Conservation (phyloP, 805 yeast species). For the Candida hungchunana region DNA sequence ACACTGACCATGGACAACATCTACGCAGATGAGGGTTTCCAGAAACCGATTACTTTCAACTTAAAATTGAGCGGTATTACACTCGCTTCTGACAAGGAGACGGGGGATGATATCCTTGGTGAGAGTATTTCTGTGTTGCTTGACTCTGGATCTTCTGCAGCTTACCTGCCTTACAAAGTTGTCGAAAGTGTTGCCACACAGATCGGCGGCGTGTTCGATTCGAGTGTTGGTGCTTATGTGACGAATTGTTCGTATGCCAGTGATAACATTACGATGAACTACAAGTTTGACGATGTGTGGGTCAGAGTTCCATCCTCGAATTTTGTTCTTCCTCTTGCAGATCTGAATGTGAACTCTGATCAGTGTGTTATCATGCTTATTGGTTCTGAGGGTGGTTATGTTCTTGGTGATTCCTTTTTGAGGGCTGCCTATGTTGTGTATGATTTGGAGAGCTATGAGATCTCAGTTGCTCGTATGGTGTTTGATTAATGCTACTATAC, state of each 20-base stretch:
- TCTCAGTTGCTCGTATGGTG: too few relatives aligned
- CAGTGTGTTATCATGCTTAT: slow-evolving; percentile 7
- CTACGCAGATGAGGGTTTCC: slow-evolving; percentile 37
- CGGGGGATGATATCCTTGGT: neutral
- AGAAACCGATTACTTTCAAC: slow-evolving; percentile 34
- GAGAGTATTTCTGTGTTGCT: slow-evolving; percentile 33
- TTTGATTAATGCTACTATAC: too few relatives aligned
- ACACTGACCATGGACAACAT: slow-evolving; percentile 35
- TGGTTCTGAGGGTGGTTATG: slow-evolving; percentile 18
- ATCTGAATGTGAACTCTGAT: neutral
- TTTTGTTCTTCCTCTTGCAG: neutral
- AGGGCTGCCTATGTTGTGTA: slow-evolving; percentile 64
- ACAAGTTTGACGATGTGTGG: slow-evolving; percentile 3
- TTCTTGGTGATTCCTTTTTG: slow-evolving; percentile 65
- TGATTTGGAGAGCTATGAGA: slow-evolving; percentile 48
- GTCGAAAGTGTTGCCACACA: slow-evolving; percentile 22
- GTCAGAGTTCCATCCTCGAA: slow-evolving; percentile 5
- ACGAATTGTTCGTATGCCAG: slow-evolving; percentile 2
- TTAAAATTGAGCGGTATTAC: slow-evolving; percentile 1
- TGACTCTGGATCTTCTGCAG: slow-evolving; percentile 57
- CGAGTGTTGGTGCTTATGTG: slow-evolving; percentile 1
- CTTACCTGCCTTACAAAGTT: slow-evolving; percentile 37
- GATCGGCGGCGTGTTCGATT: slow-evolving; percentile 29
- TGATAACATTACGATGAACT: neutral
- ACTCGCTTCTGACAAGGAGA: neutral